These are phyloP conservation scores for Casuarina equisetifolia DNA, from an alignment of 306 rosid species.

Conservation along the genomic window DNA sequence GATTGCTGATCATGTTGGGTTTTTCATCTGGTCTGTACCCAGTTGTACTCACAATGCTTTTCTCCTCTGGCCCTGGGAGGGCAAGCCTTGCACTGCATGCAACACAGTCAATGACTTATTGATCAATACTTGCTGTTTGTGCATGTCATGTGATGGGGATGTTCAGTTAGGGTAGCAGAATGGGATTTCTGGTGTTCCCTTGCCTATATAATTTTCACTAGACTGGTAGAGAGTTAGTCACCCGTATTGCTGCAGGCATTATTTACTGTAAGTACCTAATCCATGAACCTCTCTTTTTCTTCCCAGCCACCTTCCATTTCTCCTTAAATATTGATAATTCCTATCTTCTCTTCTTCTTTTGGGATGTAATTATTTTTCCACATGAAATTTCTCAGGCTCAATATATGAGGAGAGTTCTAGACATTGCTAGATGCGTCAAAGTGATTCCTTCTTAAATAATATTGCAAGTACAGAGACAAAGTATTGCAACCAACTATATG, in stretches of 20 bases:
- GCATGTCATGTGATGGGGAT: constrained; percentile 12
- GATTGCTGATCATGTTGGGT: constrained; percentile 37
- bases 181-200: not conserved
- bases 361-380: not conserved
- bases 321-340: constrained; percentile 4
- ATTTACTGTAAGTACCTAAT: not conserved
- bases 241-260: not conserved
- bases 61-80: constrained; percentile 91
- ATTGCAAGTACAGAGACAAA: not conserved
- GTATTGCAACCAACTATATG: constrained; percentile 13
- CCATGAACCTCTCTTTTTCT: not conserved
- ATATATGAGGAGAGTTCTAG: not conserved
- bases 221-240: not conserved
- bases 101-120: constrained; percentile 35
- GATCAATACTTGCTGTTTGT: constrained; percentile 21
- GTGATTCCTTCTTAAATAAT: not conserved
- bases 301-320: not conserved
- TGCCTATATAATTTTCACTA: not conserved
- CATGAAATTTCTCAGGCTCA: not conserved
- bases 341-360: not conserved
- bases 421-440: constrained; percentile 2
- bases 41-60: constrained; percentile 54
- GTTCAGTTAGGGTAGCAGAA: constrained; percentile 1
- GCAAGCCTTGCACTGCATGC: constrained; percentile 94
- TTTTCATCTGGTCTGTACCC: constrained; percentile 42